These are phyloP conservation scores for Rusavskia elegans DNA, from an alignment of 495 filamentous ascomycete genomes.

Conservation along the genomic window DNA sequence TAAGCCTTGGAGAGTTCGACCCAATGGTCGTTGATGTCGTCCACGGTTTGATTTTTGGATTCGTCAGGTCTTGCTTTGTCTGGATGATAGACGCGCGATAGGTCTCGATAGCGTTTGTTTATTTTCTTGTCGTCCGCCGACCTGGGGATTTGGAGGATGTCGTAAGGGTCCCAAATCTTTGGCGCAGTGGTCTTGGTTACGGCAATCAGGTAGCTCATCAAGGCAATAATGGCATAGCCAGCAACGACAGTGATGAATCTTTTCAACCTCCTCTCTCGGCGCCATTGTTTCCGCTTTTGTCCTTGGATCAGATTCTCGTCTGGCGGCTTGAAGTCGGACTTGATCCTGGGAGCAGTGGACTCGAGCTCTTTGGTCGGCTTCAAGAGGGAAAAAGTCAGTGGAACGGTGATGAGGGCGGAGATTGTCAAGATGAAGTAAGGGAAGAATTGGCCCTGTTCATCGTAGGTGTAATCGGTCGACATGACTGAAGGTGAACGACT, in stretches of 20 bases:
- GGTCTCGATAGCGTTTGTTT: constrained; percentile 69
- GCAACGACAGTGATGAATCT: constrained; percentile 56
- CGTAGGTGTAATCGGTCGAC: constrained; percentile 96
- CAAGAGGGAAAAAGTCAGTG: constrained; percentile 74
- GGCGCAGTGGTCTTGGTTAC: constrained; percentile 54
- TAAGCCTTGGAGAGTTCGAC: constrained; percentile 94
- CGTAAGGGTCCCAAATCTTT: constrained; percentile 93
- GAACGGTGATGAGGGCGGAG: constrained; percentile 71
- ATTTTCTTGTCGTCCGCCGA: constrained; percentile 78
- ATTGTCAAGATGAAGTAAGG: constrained; percentile 95
- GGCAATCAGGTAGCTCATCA: constrained; percentile 82
- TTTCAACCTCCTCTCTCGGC: constrained; percentile 80
- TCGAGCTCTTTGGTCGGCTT: constrained; percentile 60
- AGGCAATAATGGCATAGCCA: constrained; percentile 75
- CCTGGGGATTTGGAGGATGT: constrained; percentile 75
- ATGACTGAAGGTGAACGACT: constrained; percentile 32
- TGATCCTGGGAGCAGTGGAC: constrained; percentile 50
- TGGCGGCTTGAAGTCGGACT: constrained; percentile 63
- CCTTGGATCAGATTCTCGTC: constrained; percentile 71
- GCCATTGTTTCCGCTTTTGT: constrained; percentile 75
- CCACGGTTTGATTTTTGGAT: constrained; percentile 74
- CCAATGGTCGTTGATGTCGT: constrained; percentile 71
- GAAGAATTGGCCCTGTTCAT: constrained; percentile 97
- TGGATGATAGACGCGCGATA: constrained; percentile 78
- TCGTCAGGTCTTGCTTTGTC: constrained; percentile 78